Base-by-base conservation (phyloP, 768 basidiomycete species). In the Pulveroboletus frians region DNA sequence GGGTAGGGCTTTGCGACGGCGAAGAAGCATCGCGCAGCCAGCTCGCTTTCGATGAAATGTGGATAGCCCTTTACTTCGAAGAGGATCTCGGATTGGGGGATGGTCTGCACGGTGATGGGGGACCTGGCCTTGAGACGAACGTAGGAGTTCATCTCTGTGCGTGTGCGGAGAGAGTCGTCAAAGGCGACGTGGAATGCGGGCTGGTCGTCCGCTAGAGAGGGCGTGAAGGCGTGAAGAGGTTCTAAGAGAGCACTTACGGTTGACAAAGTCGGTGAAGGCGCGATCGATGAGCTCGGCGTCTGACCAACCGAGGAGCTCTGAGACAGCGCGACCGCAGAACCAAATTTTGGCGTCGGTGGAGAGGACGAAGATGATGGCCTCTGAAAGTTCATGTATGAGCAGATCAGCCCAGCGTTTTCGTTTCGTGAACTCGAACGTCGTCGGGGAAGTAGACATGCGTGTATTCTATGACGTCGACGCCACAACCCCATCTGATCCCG, bases 381-480 rank as follows among this genome's bases (percentile, higher is more conserved):
- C 90, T 27, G 85, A 80, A 27, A 90, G 76, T 62, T 92, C 91
- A 1, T 80, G 75, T 50, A 87, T 68, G 21, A 92, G 73, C 13
- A 93, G 72, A 64, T 92, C 90, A 15, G 83, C 84, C 91, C 91
- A 93, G 47, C 84, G 77, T 64, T 92, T 92, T 48, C 90, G 73
- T 62, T 88, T 90, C 0, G 88, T 89, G 64, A 92, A 93, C 64
- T 93, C 91, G 58, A 82, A 92, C 11, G 71, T 70, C 8, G 70
- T 58, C 1, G 29, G 17, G 18, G 53, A 37, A 6, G 44, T 5
- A 47, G 50, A 64, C 59, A 62, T 64, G 58, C 9, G 30, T 20
- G 3, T 36, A 56, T 13, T 46, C 38, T 49, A 65, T 61, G 65
- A 62, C 67, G 67, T 67, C 59, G 60, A 45, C 21, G 6, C 7